Base-by-base conservation (phyloP, 805 yeast genomes). In the Dipodascus geniculatus region DNA sequence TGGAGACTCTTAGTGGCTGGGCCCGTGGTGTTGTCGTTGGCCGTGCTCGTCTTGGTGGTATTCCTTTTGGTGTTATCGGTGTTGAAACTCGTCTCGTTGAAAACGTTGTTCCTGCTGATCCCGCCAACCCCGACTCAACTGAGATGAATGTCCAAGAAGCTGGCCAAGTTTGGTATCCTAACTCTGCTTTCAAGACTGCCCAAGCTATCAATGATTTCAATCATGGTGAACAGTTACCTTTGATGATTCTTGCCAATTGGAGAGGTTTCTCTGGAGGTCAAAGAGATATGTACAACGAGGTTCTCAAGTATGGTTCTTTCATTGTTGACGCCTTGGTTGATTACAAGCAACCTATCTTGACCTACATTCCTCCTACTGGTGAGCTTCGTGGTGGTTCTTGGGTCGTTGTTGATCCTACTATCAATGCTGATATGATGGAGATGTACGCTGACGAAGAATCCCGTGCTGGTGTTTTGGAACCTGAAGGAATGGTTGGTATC, bases 241-340 rank as follows among this genome's bases (percentile, higher is more conserved):
- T 93, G 71, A 87, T 93, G 95, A 88, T 93, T 61, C 75, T 93
- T 63, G 99, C 99, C 56, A 93, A 93, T 80, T 93, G 99, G 99
- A 87, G 99, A 82, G 99, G 99, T 66, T 93, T 93, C 82, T 88
- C 97, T 61, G 99, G 99, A 77, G 99, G 99, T 70, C 99, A 93
- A 77, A 87, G 97, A 69, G 99, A 93, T 72, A 93, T 93, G 99
- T 95, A 85, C 79, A 88, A 90, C 65, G 99, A 93, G 75, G 95
- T 93, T 48, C 82, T 93, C 74, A 93, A 93, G 72, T 93, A 87
- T 68, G 99, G 99, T 68, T 82, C 98, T 2, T 88, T 78, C 71
- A 93, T 93, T 72, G 99, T 93, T 59, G 99, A 93, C 69, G 97
- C 99, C 14, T 78, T 93, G 57, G 95, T 88, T 60, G 96, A 83